phyloP scores from a whole-genome alignment of 495 filamentous ascomycete genomes.

The Talaromyces wortmannii region DNA sequence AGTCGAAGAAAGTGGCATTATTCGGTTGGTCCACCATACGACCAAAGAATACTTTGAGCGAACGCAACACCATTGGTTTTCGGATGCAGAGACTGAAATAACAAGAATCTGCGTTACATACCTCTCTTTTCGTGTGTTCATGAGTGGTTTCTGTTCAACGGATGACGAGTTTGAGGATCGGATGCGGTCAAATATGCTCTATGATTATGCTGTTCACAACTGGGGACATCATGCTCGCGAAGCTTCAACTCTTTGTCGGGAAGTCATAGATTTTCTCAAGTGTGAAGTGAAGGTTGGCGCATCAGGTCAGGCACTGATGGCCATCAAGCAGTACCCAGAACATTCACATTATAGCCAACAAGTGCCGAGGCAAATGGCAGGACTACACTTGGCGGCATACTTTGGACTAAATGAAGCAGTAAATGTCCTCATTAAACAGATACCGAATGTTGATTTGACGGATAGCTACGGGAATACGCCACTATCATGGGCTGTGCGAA shows the following conservation, averaged over 20 bases:
- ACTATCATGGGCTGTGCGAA: not conserved
- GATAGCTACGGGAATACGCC: not conserved
- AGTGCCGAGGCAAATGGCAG: not conserved
- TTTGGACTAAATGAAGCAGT: not conserved
- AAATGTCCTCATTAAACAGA: not conserved
- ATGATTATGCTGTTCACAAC: constrained; percentile 33
- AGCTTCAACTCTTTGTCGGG: too few species aligned
- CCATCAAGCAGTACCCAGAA: too few species aligned
- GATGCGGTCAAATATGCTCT: constrained; percentile 18
- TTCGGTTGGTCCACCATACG: constrained; percentile 45
- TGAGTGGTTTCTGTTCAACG: constrained; percentile 9
- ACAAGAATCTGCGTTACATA: constrained; percentile 6
- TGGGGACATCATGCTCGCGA: constrained; percentile 28
- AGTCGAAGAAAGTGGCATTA: constrained; percentile 33
- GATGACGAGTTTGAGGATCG: constrained; percentile 1
- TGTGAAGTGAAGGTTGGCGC: not conserved
- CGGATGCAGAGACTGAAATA: constrained; percentile 5
- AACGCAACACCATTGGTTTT: constrained; percentile 13
- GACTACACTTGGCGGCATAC: not conserved
- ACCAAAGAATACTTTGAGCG: constrained; percentile 42
- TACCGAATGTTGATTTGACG: not conserved
- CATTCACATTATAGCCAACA: too few species aligned
- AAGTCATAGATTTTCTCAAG: not conserved
- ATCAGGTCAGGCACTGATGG: not conserved
- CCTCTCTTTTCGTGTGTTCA: constrained; percentile 5